Base-by-base conservation (phyloP, 495 filamentous ascomycete species). In the Penicillium waksmanii region DNA sequence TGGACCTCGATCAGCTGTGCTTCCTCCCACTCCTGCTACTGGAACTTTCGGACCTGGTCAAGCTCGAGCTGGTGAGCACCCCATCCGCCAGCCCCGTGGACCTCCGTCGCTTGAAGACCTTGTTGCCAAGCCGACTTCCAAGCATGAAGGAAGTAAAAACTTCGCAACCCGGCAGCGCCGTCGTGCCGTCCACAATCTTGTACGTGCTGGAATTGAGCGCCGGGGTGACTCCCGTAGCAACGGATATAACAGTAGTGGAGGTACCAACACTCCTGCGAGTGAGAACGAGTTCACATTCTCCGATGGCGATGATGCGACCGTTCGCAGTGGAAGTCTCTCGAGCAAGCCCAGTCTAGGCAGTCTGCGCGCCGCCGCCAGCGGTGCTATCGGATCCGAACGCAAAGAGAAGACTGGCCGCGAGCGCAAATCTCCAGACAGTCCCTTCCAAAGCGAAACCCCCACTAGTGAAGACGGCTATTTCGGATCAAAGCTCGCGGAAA, bases 141-240 rank as follows among this genome's bases (percentile, higher is more conserved):
- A 93, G 76, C 87, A 95, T 62, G 94, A 97, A 67, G 95, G 96
- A 36, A 97, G 94, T 85, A 96, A 97, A 83, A 99, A 99, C 77
- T 99, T 99, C 74, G 88, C 91, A 18, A 88, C 92, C 34, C 94
- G 94, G 61, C 93, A 95, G 66, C 93, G 95, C 50, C 93, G 94
- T 60, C 90, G 89, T 65, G 96, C 96, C 15, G 86, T 98, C 46
- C 88, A 89, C 77, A 96, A 91, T 66, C 82, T 98, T 49, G 90
- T 97, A 51, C 90, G 91, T 62, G 93, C 93, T 56, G 92, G 94
- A 17, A 84, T 92, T 58, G 92, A 95, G 71, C 89, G 95, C 55
- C 91, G 93, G 63, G 82, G 79, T 38, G 82, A 83, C 27, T 85
- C 86, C 58, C 80, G 82, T 33, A 86, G 83, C 57, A 66, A 72